phyloP scores from a whole-genome alignment of 73 alveolate species.

The Paramecium primaurelia region DNA sequence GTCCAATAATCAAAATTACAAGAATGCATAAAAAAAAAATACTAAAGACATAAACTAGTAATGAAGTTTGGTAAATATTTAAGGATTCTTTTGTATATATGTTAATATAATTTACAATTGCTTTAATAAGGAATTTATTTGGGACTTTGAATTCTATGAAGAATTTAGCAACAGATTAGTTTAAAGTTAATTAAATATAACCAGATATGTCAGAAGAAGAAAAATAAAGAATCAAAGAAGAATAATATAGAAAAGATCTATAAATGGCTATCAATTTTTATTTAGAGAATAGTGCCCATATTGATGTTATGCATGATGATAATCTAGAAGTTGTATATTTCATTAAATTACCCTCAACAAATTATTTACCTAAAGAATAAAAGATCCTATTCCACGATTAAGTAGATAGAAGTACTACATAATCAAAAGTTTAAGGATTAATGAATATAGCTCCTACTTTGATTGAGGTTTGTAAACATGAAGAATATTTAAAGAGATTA shows the following conservation, averaged over 20 bases:
- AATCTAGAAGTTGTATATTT: constrained; percentile 76
- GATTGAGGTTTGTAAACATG: constrained; percentile 93
- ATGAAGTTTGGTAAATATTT: constrained; percentile 7
- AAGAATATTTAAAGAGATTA: constrained; percentile 75
- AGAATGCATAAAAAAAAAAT: neutral
- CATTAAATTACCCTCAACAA: constrained; percentile 76
- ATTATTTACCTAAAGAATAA: constrained; percentile 69
- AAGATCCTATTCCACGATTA: constrained; percentile 73
- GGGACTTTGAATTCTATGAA: constrained; percentile 21
- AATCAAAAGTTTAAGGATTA: constrained; percentile 77
- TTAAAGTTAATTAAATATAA: neutral
- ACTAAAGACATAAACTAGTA: neutral
- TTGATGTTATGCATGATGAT: constrained; percentile 71
- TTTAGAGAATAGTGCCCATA: constrained; percentile 65
- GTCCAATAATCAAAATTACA: neutral
- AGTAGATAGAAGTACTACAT: constrained; percentile 82
- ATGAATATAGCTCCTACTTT: constrained; percentile 80
- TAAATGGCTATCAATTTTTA: constrained; percentile 61
- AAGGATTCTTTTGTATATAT: constrained; percentile 9
- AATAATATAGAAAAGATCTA: neutral
- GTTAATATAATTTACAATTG: neutral
- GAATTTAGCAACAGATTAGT: constrained; percentile 27
- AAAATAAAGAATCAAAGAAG: neutral
- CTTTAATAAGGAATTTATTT: neutral
- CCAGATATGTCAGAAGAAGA: constrained; percentile 28